Conservation (phyloP, 2,329 filamentous ascomycete species). For the Epichloe hybrida region DNA sequence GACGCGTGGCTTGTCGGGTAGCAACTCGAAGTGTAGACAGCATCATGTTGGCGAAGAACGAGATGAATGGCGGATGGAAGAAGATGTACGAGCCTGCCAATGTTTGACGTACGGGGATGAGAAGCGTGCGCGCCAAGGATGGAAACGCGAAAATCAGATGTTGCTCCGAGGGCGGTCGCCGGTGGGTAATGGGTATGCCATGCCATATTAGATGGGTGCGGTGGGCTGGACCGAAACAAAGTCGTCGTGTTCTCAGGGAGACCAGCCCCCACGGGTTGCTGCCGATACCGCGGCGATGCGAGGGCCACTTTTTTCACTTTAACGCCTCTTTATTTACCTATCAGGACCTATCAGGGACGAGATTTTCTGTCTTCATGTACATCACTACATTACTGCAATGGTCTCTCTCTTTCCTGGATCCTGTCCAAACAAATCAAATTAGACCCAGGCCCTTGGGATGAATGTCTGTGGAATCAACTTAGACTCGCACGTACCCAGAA, state of each 20-base stretch:
- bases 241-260: no score
- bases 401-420: no score
- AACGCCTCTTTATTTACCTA: no score
- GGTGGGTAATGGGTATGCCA: no score
- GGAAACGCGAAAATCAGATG: background rate
- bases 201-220: no score
- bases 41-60: slow-evolving; percentile 31
- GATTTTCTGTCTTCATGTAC: no score
- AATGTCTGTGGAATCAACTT: background rate
- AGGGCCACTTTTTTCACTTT: no score
- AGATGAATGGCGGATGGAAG: slow-evolving; percentile 2
- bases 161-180: background rate
- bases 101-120: background rate
- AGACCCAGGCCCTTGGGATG: background rate
- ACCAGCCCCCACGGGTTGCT: no score
- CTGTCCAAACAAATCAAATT: slow-evolving; percentile 16
- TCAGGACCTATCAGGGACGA: no score
- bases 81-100: background rate
- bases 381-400: no score
- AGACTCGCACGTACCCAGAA: slow-evolving; percentile 49
- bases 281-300: background rate
- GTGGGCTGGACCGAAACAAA: background rate
- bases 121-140: slow-evolving; percentile 1
- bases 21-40: slow-evolving; percentile 41
- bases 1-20: slow-evolving; percentile 33